Conservation (phyloP, 768 basidiomycete species). For the Phaeotremella fagi region DNA sequence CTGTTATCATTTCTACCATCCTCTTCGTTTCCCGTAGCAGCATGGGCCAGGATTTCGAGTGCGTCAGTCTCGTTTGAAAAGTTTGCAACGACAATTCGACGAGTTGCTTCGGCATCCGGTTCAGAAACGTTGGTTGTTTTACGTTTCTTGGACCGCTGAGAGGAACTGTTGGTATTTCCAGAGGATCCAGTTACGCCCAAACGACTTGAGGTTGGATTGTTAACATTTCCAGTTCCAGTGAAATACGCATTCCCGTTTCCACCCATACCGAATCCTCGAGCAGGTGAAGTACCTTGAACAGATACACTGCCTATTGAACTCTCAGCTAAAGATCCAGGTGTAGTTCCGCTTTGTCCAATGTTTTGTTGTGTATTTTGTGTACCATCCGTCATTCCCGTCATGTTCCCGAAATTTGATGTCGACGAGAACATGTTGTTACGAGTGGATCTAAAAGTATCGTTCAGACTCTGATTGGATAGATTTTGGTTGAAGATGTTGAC, state of each 20-base stretch:
- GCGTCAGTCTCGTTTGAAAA: conserved; percentile 46
- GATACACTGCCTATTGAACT: neutral
- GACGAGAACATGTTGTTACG: neutral
- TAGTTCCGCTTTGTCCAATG: neutral
- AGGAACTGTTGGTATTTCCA: neutral
- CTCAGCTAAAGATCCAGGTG: neutral
- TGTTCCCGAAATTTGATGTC: too few relatives aligned
- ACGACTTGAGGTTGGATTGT: too few relatives aligned
- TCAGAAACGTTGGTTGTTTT: conserved; percentile 3
- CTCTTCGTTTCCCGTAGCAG: conserved; percentile 23
- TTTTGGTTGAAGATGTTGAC: neutral
- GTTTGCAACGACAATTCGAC: conserved; percentile 38
- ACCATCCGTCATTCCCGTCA: neutral
- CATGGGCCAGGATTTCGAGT: conserved; percentile 42
- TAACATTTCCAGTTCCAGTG: too few relatives aligned
- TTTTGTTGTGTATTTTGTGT: neutral
- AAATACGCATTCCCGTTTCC: too few relatives aligned
- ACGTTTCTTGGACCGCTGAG: neutral
- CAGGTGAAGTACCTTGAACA: neutral
- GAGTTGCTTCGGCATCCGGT: conserved; percentile 24
- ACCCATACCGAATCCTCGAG: neutral
- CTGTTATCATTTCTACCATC: neutral
- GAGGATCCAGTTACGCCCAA: too few relatives aligned
- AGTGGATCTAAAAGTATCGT: too few relatives aligned
- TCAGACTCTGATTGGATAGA: too few relatives aligned